A percentile compares a stretch with the other conserved stretches of the same genome.
phyloP scores from a whole-genome alignment of 2,329 filamentous ascomycete species.

The Aspergillus phoenicis region DNA sequence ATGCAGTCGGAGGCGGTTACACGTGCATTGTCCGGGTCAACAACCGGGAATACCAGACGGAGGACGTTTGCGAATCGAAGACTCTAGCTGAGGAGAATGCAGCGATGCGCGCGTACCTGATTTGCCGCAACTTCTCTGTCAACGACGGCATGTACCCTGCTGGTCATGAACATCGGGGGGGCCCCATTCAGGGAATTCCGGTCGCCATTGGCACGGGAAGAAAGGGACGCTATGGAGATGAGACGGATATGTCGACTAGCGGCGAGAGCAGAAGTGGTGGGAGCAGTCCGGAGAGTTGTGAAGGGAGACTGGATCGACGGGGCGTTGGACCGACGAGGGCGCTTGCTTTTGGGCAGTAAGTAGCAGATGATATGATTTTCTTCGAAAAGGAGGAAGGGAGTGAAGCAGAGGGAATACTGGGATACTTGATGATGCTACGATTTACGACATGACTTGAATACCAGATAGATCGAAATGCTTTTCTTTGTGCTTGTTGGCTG shows the following conservation, averaged over 20 bases:
- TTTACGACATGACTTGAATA: conserved; percentile 30
- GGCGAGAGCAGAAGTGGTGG: conserved; percentile 57
- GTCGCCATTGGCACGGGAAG: conserved; percentile 66
- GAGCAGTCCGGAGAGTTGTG: conserved; percentile 54
- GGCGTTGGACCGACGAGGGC: conserved; percentile 26
- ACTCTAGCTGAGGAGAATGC: conserved; percentile 86
- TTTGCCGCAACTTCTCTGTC: conserved; percentile 95
- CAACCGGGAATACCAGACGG: conserved; percentile 93
- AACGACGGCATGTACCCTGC: conserved; percentile 84
- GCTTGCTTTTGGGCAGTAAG: conserved; percentile 27
- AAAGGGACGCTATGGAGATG: conserved; percentile 52
- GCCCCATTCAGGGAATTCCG: conserved; percentile 59
- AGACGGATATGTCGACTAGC: conserved; percentile 44
- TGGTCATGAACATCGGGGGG: conserved; percentile 53
- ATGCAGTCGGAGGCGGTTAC: conserved; percentile 72
- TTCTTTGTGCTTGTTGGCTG: conserved; percentile 9
- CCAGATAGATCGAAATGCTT: conserved; percentile 25
- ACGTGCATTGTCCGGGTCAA: conserved; percentile 93
- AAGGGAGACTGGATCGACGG: conserved; percentile 24
- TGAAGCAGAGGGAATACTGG: not conserved
- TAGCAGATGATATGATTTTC: too few species aligned
- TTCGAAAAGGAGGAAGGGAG: not conserved
- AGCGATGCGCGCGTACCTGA: conserved; percentile 94
- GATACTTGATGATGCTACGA: conserved; percentile 29
- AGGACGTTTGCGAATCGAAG: conserved; percentile 80